These are phyloP conservation scores for Cucumis sativus DNA, from an alignment of 306 rosid species.

Conservation along the genomic window Cucumber_9930_V3 NC_026655.2:13295501-13296000, in stretches of 20 bases:
- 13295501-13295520: not conserved
- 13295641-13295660: not conserved
- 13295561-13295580: not conserved
- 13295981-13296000: not conserved
- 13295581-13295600: not conserved
- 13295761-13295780: not conserved
- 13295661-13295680: not conserved
- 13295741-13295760: too few relatives aligned
- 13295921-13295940: not conserved
- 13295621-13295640: not conserved
- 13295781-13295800: not conserved
- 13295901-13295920: not conserved
- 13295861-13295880: not conserved
- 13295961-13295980: not conserved
- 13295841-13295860: not conserved
- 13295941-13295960: not conserved
- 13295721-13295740: not conserved
- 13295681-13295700: not conserved
- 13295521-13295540: not conserved
- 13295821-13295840: not conserved
- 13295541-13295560: not conserved
- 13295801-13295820: not conserved
- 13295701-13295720: not conserved
- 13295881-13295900: not conserved
- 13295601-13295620: not conserved